These are phyloP conservation scores for Truncatella angustata DNA, from an alignment of 2,329 filamentous ascomycete species.

Conservation along the genomic window DNA sequence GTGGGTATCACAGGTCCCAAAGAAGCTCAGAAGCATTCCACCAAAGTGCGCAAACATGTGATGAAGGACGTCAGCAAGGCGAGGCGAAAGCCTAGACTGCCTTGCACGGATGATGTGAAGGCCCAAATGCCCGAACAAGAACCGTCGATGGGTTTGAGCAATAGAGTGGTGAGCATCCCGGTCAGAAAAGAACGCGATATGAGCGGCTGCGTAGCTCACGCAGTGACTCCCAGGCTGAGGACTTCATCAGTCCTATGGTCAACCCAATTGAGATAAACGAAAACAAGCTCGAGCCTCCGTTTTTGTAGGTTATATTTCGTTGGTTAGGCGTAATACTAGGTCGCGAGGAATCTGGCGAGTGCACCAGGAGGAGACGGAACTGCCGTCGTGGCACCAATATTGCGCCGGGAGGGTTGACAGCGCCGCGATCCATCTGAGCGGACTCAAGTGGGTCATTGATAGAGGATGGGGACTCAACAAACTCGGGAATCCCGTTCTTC, in stretches of 20 bases:
- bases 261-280: constrained; percentile 26
- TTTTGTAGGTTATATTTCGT: constrained; percentile 16
- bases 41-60: constrained; percentile 27
- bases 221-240: constrained; percentile 10
- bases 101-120: too few relatives aligned
- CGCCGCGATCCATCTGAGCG: too few relatives aligned
- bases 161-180: background rate
- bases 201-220: background rate
- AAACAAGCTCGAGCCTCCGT: constrained; percentile 17
- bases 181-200: constrained; percentile 13
- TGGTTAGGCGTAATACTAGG: background rate
- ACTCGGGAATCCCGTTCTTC: constrained; percentile 20
- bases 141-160: background rate
- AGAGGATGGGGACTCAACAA: too few relatives aligned
- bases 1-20: constrained; percentile 23
- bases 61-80: constrained; percentile 30
- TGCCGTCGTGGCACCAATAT: background rate
- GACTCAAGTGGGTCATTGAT: too few relatives aligned
- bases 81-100: constrained; percentile 24
- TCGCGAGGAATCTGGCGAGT: background rate
- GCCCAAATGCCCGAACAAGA: constrained; percentile 14
- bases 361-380: background rate
- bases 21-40: constrained; percentile 25
- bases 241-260: constrained; percentile 14
- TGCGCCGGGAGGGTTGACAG: too few relatives aligned